A percentile compares a stretch with the other conserved stretches of the same genome.
Evolutionary conservation across 129 eudicot species (phyloP).

Genomic region (Kitagawia praeruptora): DNA sequence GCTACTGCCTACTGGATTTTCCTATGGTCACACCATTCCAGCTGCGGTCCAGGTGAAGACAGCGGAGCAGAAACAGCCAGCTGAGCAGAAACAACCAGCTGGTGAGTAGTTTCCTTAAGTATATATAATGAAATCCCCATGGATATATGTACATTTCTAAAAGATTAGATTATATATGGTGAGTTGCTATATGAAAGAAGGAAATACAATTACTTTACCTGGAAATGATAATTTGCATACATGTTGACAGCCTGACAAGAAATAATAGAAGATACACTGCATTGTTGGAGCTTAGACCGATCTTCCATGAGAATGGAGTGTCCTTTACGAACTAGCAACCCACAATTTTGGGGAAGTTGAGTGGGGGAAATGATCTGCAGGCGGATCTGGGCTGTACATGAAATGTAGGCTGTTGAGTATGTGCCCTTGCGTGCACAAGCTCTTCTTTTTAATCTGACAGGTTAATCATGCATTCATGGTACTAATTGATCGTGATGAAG

Average conservation of each 20-base stretch:
- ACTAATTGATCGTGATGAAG: not conserved
- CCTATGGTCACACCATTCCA: slow-evolving; percentile 56
- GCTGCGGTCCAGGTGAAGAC: slow-evolving; percentile 74
- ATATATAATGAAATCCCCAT: not conserved
- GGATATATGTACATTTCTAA: slow-evolving; percentile 8
- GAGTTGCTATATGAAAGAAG: slow-evolving; percentile 26
- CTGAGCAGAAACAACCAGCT: slow-evolving; percentile 95
- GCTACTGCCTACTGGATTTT: slow-evolving; percentile 55
- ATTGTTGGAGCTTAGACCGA: not conserved
- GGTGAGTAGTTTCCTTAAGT: slow-evolving; percentile 41
- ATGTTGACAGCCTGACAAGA: slow-evolving; percentile 85
- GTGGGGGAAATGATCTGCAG: not conserved
- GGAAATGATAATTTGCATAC: slow-evolving; percentile 63
- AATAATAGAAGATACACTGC: slow-evolving; percentile 14
- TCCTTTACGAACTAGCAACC: not conserved
- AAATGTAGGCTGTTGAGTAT: not conserved
- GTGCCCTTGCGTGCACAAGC: not conserved
- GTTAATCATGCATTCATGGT: not conserved
- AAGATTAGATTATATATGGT: slow-evolving; percentile 14
- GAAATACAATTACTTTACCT: slow-evolving; percentile 32
- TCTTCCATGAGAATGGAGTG: not conserved
- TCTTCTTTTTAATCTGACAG: not conserved
- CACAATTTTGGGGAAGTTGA: slow-evolving; percentile 8
- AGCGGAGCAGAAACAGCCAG: slow-evolving; percentile 91
- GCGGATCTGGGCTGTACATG: not conserved